These are phyloP conservation scores for Ophiostoma sp. DNA, from an alignment of 2,329 filamentous ascomycete species.

Conservation along the genomic window DNA sequence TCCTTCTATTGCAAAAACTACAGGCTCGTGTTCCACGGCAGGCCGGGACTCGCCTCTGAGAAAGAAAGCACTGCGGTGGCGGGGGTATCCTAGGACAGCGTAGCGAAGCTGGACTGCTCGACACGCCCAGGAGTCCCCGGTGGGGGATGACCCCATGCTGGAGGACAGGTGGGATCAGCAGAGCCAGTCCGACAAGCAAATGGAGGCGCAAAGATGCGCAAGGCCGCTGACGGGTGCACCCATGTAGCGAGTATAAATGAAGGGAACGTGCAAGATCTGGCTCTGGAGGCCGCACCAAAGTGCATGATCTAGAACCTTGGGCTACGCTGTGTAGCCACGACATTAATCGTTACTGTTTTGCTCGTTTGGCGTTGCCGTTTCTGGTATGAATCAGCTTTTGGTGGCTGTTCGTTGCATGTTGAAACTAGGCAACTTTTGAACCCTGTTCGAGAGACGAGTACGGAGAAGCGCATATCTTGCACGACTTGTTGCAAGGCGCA, in stretches of 20 bases:
- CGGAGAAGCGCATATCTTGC: too few relatives aligned
- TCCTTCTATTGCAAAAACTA: not conserved
- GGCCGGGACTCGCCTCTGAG: slow-evolving; percentile 14
- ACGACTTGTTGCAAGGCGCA: too few relatives aligned
- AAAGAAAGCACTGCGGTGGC: slow-evolving; percentile 9
- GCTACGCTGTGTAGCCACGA: slow-evolving; percentile 19
- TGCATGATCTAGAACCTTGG: slow-evolving; percentile 27
- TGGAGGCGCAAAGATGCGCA: too few relatives aligned
- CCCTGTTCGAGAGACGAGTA: not conserved
- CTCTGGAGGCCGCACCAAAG: slow-evolving; percentile 15
- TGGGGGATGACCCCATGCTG: not conserved
- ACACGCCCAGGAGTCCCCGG: not conserved
- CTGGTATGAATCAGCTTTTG: slow-evolving; percentile 18
- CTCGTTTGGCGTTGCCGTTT: slow-evolving; percentile 26
- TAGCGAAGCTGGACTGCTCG: slow-evolving; percentile 4
- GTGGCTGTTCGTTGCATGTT: not conserved
- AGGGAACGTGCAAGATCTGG: slow-evolving; percentile 25
- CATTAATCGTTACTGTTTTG: not conserved
- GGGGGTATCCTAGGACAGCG: not conserved
- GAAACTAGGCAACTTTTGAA: not conserved
- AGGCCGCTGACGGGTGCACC: not conserved
- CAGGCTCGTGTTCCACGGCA: slow-evolving; percentile 15
- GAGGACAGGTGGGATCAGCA: not conserved
- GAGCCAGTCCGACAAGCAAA: not conserved
- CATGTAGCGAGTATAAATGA: not conserved